Evolutionary conservation across 805 yeast genomes (phyloP), one percentile per base, ranked within the genome.

Genomic region (Candida saitoana): DNA sequence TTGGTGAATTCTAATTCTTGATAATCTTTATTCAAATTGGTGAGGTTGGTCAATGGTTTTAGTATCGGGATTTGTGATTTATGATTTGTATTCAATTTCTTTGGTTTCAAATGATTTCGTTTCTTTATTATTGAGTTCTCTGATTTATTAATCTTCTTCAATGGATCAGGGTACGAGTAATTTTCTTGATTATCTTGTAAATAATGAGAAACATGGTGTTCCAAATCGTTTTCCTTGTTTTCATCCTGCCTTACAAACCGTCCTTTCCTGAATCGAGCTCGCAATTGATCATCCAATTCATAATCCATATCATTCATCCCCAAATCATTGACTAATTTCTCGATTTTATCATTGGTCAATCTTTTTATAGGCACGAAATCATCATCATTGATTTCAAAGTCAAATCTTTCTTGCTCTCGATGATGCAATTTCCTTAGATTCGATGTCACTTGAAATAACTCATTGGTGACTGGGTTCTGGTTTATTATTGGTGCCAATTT

Each of bases 311-410:
- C 54, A 24, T 29, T 16, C 15, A 55, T 54, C 18, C 60, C 60
- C 41, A 72, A 52, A 40, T 63, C 55, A 31, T 52, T 46, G 18
- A 70, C 56, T 47, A 71, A 55, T 41, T 65, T 66, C 25, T 62
- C 66, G 31, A 70, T 57, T 44, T 69, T 70, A 46, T 60, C 55
- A 41, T 66, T 65, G 34, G 57, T 56, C 22, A 67, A 51, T 43
- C 57, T 39, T 32, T 52, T 49, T 8, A 50, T 52, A 20, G 41
- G 38, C 22, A 50, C 45, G 22, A 53, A 43, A 12, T 12, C 29
- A n/a, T 34, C 18, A 29, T 45, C 56, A 17, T 49, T 52, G 18
- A 34, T 36, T 20, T 34, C 41, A 20, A 46, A 48, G 18, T 43
- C 51, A 27, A 49, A 46, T 11, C 29, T 15, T 2, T 29, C 25